phyloP scores from a whole-genome alignment of 2,329 filamentous ascomycete species.

The Sporothrix phasma region DNA sequence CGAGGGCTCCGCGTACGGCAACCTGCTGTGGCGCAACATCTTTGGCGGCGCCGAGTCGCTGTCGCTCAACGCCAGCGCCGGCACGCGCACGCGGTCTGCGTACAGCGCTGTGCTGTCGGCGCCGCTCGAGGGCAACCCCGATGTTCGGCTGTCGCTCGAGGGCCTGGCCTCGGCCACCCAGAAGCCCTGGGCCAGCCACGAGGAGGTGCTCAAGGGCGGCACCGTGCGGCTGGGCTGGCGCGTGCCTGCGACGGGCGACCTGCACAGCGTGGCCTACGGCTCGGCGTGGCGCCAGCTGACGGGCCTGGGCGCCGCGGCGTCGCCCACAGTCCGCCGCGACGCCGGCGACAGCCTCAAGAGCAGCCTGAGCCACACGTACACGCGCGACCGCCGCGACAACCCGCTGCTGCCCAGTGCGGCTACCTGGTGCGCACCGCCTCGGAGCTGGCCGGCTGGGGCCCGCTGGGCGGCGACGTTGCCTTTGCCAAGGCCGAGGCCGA shows the following conservation, averaged over 20 bases:
- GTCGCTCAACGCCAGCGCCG: slow-evolving; percentile 75
- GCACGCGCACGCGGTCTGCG: slow-evolving; percentile 81
- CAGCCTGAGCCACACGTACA: slow-evolving; percentile 31
- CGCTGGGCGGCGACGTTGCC: slow-evolving; percentile 78
- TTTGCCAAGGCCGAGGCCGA: slow-evolving; percentile 91
- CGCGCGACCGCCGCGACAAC: slow-evolving; percentile 67
- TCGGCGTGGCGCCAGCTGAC: slow-evolving; percentile 85
- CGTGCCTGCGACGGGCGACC: slow-evolving; percentile 46
- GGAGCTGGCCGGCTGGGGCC: slow-evolving; percentile 81
- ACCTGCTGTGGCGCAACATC: slow-evolving; percentile 78
- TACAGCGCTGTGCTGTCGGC: slow-evolving; percentile 81
- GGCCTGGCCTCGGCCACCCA: slow-evolving; percentile 73
- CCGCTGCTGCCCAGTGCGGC: slow-evolving; percentile 70
- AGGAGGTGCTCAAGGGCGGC: slow-evolving; percentile 74
- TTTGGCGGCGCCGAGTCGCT: slow-evolving; percentile 90
- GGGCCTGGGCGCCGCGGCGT: slow-evolving; percentile 60
- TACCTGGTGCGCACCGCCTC: slow-evolving; percentile 69
- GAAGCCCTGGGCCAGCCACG: slow-evolving; percentile 89
- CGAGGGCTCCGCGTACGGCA: slow-evolving; percentile 87
- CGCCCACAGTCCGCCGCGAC: slow-evolving; percentile 70
- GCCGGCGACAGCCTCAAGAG: slow-evolving; percentile 63
- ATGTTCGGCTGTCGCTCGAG: slow-evolving; percentile 68
- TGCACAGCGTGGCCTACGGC: slow-evolving; percentile 71
- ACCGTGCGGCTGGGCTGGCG: slow-evolving; percentile 69
- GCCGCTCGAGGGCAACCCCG: slow-evolving; percentile 74